Evolutionary conservation across 345 rosid species (phyloP).

Genomic region (Diplotaxis tenuifolia): DNA sequence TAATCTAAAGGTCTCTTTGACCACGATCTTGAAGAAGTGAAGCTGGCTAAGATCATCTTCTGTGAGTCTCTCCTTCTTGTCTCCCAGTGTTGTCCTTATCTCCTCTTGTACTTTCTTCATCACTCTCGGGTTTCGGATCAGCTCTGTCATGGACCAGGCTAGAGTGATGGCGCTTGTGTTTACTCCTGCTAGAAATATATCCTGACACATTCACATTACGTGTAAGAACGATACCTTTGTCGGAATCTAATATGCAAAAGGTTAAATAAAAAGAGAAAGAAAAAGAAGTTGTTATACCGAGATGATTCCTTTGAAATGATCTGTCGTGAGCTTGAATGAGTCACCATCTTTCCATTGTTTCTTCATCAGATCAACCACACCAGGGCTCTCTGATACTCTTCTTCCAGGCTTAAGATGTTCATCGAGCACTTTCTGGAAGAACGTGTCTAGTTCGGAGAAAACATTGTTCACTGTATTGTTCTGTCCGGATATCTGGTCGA

Average conservation of each 20-base stretch:
- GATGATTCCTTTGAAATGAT: neutral
- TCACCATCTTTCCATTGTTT: neutral
- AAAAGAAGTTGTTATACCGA: neutral
- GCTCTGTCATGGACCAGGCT: neutral
- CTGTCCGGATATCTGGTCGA: constrained; percentile 18
- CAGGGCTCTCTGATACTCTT: neutral
- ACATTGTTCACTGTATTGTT: neutral
- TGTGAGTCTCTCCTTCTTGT: neutral
- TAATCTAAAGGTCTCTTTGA: neutral
- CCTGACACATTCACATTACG: neutral
- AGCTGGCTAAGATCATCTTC: neutral
- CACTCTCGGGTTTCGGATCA: neutral
- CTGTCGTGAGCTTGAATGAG: neutral
- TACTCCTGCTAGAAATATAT: neutral
- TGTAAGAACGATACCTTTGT: too few relatives aligned
- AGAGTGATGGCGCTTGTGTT: neutral
- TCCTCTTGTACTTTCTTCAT: neutral
- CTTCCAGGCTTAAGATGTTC: neutral
- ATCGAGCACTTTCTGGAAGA: neutral
- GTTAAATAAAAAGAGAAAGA: neutral
- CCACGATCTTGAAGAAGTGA: neutral
- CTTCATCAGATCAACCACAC: neutral
- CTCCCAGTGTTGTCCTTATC: neutral
- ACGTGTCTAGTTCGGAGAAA: constrained; percentile 18
- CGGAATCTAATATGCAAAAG: neutral